Evolutionary conservation across 805 yeast genomes (phyloP).

Genomic region (Candida saitoana): DNA sequence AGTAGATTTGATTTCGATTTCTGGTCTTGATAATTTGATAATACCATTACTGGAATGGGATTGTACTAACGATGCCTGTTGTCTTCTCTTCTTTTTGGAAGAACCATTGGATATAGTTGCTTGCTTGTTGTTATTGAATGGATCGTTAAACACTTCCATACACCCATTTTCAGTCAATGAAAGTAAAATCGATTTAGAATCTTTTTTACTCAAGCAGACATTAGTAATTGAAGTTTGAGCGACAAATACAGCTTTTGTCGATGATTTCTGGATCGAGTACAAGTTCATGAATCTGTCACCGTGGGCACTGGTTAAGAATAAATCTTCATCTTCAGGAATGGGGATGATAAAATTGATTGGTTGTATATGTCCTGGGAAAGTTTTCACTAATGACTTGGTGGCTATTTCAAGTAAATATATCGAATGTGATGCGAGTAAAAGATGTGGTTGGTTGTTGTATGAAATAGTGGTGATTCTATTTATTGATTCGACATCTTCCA

Average conservation of each 20-base stretch:
- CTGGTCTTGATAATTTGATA: conserved; percentile 48
- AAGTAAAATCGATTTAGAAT: conserved; percentile 35
- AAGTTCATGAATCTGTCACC: conserved; percentile 81
- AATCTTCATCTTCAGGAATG: conserved; percentile 31
- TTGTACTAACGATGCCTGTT: conserved; percentile 33
- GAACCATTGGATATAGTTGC: conserved; percentile 8
- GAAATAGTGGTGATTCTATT: conserved; percentile 26
- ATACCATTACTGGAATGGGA: conserved; percentile 50
- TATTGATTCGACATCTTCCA: conserved; percentile 31
- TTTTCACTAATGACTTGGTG: conserved; percentile 37
- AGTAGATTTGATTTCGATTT: conserved; percentile 29
- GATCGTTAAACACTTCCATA: conserved; percentile 66
- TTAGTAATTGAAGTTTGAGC: conserved; percentile 58
- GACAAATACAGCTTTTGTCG: conserved; percentile 58
- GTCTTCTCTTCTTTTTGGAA: conserved; percentile 43
- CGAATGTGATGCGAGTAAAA: conserved; percentile 66
- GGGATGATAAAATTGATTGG: conserved; percentile 52
- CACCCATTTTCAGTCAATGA: conserved; percentile 72
- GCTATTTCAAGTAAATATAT: conserved; percentile 48
- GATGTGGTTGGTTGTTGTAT: conserved; percentile 33
- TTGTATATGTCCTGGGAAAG: conserved; percentile 75
- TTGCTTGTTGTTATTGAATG: conserved; percentile 33
- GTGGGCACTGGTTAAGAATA: conserved; percentile 65
- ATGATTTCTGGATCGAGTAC: conserved; percentile 45
- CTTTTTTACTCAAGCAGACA: conserved; percentile 36